Conservation (phyloP, 768 basidiomycete genomes). For the Tubosaeta sp. region DNA sequence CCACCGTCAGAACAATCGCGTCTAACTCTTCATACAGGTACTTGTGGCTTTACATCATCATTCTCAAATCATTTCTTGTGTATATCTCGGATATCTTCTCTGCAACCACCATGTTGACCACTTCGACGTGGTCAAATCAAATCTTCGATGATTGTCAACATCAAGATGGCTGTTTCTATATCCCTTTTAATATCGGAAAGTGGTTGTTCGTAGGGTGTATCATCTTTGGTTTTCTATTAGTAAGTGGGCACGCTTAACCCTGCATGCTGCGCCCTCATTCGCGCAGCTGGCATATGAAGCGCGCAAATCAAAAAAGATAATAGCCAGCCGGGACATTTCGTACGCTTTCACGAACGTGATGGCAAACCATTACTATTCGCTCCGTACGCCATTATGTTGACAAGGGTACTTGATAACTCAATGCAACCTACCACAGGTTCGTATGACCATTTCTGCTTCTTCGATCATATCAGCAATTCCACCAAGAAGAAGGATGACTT, state of each 20-base stretch:
- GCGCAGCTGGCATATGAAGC: slow-evolving; percentile 84
- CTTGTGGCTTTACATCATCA: slow-evolving; percentile 86
- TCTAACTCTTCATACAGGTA: slow-evolving; percentile 52
- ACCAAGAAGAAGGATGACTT: slow-evolving; percentile 97
- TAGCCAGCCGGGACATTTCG: slow-evolving; percentile 93
- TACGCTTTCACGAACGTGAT: slow-evolving; percentile 98
- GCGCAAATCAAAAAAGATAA: slow-evolving; percentile 89
- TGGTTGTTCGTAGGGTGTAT: slow-evolving; percentile 99
- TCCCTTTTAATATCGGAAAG: slow-evolving; percentile 85
- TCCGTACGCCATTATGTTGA: slow-evolving; percentile 54
- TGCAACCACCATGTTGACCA: slow-evolving; percentile 92
- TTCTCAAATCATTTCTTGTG: slow-evolving; percentile 94
- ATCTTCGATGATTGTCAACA: slow-evolving; percentile 75
- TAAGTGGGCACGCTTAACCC: slow-evolving; percentile 33
- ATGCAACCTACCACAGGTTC: slow-evolving; percentile 50
- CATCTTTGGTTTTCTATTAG: slow-evolving; percentile 95
- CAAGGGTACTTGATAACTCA: neutral
- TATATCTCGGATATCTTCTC: slow-evolving; percentile 98
- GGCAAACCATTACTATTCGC: slow-evolving; percentile 95
- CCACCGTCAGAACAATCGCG: neutral
- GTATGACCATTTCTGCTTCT: slow-evolving; percentile 98
- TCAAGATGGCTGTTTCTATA: slow-evolving; percentile 70
- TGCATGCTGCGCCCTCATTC: slow-evolving; percentile 6
- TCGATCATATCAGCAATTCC: slow-evolving; percentile 92
- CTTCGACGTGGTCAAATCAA: slow-evolving; percentile 84